Conservation (phyloP, 1,284 basidiomycete genomes). For the Coniferiporia sulphurascens region DNA sequence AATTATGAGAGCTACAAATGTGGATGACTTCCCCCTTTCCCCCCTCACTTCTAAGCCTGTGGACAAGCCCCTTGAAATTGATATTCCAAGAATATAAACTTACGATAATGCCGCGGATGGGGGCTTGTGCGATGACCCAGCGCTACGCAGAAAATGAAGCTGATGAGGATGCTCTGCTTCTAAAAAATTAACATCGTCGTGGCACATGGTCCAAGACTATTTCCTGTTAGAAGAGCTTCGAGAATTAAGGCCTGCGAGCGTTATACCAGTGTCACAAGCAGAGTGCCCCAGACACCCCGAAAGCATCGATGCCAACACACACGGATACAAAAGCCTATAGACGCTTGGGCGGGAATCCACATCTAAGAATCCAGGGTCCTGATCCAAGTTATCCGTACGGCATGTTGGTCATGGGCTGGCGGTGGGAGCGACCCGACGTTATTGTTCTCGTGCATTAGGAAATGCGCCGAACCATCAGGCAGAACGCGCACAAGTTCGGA, state of each 20-base stretch:
- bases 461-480: constrained; percentile 12
- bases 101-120: no score
- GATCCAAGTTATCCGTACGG: constrained; percentile 15
- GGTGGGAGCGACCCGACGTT: constrained; percentile 2
- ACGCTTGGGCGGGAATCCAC: neutral
- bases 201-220: neutral
- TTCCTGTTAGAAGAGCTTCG: no score
- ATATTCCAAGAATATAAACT: no score
- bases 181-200: no score
- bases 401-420: neutral
- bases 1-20: no score
- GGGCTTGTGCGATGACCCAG: no score
- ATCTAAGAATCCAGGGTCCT: constrained; percentile 9
- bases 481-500: constrained; percentile 11
- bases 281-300: constrained; percentile 11
- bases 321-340: neutral
- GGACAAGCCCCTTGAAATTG: no score
- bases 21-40: no score
- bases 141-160: no score
- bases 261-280: neutral
- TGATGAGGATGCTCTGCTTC: no score
- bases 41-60: no score
- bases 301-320: neutral
- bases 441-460: constrained; percentile 16
- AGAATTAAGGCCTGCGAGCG: neutral